Evolutionary conservation across 306 rosid genomes (phyloP), one percentile per base, ranked within the genome.

Genomic region (Quercus cerris): DNA sequence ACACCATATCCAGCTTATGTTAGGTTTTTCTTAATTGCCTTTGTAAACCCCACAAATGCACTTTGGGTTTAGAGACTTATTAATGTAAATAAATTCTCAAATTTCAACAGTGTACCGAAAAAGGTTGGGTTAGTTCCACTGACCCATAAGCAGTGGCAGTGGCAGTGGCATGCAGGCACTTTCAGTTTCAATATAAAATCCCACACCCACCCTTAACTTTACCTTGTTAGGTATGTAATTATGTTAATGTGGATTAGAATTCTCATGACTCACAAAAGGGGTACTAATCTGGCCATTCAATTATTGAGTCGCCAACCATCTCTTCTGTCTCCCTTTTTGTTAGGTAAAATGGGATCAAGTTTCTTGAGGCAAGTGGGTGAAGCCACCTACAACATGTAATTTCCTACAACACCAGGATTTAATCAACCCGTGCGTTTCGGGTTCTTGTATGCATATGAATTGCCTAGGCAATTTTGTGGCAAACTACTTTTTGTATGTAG

Each of bases 211-310:
- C 6, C 51, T 33, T 15, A 28, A 63, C 44, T 63, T 9, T 33
- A 33, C 52, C 75, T 63, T 76, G 85, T 71, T 76, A 70, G 87
- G 87, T 82, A 77, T 78, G 78, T 75, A 67, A 56, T 38, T 41
- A 41, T 41, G 46, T 41, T 41, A 7, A 13, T 49, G 54, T 49
- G 15, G 54, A 0, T 49, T 10, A 49, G 15, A 49, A 49, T 49
- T 49, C 12, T 49, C 54, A 12, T 49, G 14, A 13, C 54, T 49
- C 54, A 10, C 54, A 49, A 0, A 49, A 10, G 15, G 15, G 54
- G 15, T 10, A 49, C 17, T 49, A 49, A 2, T 49, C 54, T 49
- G 46, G 3, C 46, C 46, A 41, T 41, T 30, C 46, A 18, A 7
- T 31, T 33, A 31, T 31, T 30, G 71, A 66, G 31, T 66, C 9